Evolutionary conservation across 495 filamentous ascomycete species (phyloP), one percentile per base, ranked within the genome.

Genomic region (Aspergillus conjunctus): DNA sequence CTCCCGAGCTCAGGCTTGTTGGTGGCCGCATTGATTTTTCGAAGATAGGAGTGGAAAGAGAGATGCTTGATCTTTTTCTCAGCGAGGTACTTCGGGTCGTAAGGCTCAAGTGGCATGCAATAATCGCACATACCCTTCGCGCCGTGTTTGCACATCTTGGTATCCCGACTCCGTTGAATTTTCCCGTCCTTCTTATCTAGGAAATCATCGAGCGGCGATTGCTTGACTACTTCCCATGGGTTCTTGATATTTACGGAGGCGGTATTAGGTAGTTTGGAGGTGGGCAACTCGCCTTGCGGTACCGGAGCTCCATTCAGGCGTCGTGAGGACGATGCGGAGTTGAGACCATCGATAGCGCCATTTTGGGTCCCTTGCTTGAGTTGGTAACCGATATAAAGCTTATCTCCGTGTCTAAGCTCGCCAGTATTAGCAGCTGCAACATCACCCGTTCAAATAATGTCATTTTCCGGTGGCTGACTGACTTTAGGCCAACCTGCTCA

Each of bases 81-180:
- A 3, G 85, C 83, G 18, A 99, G 82, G 66, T 98, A 95, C 51
- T 88, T 85, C 22, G 85, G 69, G 70, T 93, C 89, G 74, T 96
- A 99, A 12, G 94, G 95, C 69, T 99, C 95, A 33, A 99, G 79
- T 1, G 94, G 94, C 91, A 93, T 97, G 81, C 94, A 99, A 74
- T 97, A 97, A 74, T 99, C 94, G 72, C 94, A 99, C 95, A 98
- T 98, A 63, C 95, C 94, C 72, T 95, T 96, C 20, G 88, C 86
- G 7, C 93, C 93, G 73, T 99, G 94, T 65, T 89, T 88, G 77
- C 94, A 99, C 90, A 99, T 92, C 68, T 91, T 93, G 43, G 73
- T 71, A 66, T 97, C 95, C 41, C 81, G 80, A 41, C 76, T 77
- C 51, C 94, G 81, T 34, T 86, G 82, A 50, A 98, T 98, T 79